A percentile compares a stretch with the other conserved stretches of the same genome.
Evolutionary conservation across 305 asterid species (phyloP).

Genomic region (Plantago coronopus): DNA sequence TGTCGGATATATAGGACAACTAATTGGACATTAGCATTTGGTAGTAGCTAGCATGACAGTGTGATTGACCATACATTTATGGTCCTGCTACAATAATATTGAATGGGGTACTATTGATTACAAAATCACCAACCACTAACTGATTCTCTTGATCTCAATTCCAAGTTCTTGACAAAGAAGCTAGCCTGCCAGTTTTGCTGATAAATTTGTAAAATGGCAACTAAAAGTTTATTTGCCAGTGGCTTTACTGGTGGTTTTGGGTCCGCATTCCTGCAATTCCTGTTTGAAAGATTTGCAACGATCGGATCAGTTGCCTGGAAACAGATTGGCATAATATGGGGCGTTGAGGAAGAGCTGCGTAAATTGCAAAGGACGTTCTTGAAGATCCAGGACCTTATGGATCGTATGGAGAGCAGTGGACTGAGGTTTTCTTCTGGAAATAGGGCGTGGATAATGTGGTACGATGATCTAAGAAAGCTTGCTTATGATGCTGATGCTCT

Average conservation of each 20-base stretch:
- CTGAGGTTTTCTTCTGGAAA: slow-evolving; percentile 5
- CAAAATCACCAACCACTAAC: too few relatives aligned
- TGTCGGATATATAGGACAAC: too few relatives aligned
- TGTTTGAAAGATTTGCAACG: slow-evolving; percentile 23
- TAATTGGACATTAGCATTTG: too few relatives aligned
- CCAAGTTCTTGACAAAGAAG: too few relatives aligned
- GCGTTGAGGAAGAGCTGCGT: slow-evolving; percentile 25
- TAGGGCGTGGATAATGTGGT: slow-evolving; percentile 27
- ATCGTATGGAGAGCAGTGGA: slow-evolving; percentile 13
- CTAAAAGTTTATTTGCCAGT: too few relatives aligned
- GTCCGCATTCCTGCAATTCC: slow-evolving; percentile 15
- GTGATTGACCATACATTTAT: too few relatives aligned
- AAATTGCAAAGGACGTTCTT: slow-evolving; percentile 24
- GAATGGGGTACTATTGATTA: too few relatives aligned
- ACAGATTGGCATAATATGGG: slow-evolving; percentile 12
- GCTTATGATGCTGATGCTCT: slow-evolving; percentile 29
- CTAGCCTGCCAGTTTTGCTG: too few relatives aligned
- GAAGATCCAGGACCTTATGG: slow-evolving; percentile 23
- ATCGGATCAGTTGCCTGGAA: slow-evolving; percentile 17
- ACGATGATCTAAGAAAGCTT: slow-evolving; percentile 25
- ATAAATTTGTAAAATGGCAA: too few relatives aligned
- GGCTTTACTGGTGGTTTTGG: slow-evolving; percentile 17
- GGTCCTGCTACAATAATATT: too few relatives aligned
- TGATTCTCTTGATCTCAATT: too few relatives aligned
- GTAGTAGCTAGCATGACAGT: too few relatives aligned